Evolutionary conservation across 805 yeast species (phyloP).

Genomic region (Wickerhamiella azymoides): DNA sequence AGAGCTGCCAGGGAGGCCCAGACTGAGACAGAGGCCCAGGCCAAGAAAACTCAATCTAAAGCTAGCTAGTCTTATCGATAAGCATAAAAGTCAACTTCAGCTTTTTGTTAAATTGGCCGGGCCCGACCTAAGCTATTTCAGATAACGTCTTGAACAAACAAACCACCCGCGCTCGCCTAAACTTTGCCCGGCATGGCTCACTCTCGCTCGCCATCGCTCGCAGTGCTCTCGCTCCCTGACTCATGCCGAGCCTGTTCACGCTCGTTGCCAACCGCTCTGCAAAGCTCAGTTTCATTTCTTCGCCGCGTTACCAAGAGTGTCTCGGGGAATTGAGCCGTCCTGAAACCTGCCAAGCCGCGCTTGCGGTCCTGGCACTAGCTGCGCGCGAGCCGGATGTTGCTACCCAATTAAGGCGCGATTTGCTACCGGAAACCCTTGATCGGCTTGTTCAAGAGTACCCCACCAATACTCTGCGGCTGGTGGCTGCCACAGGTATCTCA

Average conservation of each 20-base stretch:
- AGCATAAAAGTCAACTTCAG: too few relatives aligned
- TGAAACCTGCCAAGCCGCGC: background rate
- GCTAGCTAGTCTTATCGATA: too few relatives aligned
- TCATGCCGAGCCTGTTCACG: background rate
- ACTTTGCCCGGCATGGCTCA: too few relatives aligned
- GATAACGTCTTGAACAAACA: too few relatives aligned
- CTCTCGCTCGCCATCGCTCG: too few relatives aligned
- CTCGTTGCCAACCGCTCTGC: background rate
- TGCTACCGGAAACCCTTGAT: background rate
- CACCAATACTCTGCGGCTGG: background rate
- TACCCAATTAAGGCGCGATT: background rate
- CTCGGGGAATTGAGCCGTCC: background rate
- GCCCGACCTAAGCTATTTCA: too few relatives aligned
- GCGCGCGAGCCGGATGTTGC: slow-evolving; percentile 5
- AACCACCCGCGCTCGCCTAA: too few relatives aligned
- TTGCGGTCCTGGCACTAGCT: background rate
- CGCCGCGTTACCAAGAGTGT: background rate
- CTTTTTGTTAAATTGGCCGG: too few relatives aligned
- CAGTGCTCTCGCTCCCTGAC: too few relatives aligned
- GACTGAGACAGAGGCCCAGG: too few relatives aligned
- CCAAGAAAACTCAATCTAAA: too few relatives aligned
- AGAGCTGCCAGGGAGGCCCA: too few relatives aligned
- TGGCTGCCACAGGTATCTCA: background rate
- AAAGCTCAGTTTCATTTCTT: background rate
- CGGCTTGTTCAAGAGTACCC: background rate